phyloP scores from a whole-genome alignment of 129 eudicot genomes.

The Flaveria brownii region DNA sequence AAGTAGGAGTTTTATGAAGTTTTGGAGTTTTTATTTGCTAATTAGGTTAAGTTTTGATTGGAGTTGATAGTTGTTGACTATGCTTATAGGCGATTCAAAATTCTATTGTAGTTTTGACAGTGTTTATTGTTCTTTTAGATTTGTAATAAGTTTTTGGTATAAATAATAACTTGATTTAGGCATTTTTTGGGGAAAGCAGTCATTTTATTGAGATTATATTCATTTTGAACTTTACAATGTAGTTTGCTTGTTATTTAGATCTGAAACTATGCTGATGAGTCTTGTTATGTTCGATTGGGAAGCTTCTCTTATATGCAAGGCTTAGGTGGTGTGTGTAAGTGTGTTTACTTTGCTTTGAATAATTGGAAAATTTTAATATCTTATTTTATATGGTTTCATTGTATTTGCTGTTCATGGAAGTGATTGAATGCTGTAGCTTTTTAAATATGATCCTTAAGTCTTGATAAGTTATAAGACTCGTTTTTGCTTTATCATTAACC shows the following conservation, averaged over 20 bases:
- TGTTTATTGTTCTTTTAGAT: neutral
- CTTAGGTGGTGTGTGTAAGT: neutral
- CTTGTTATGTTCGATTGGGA: conserved; percentile 8
- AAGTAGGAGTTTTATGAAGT: neutral
- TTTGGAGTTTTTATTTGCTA: neutral
- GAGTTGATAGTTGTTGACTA: neutral
- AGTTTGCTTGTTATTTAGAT: conserved; percentile 14
- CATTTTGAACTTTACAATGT: conserved; percentile 6
- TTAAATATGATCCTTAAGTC: neutral
- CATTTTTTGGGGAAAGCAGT: conserved; percentile 5
- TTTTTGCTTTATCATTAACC: neutral
- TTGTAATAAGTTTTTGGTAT: neutral
- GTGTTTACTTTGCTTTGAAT: neutral
- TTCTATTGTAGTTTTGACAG: conserved; percentile 6
- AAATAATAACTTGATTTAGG: neutral
- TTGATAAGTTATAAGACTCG: neutral
- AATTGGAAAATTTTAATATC: neutral
- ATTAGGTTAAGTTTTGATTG: conserved; percentile 9
- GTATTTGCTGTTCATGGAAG: neutral
- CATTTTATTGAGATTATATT: neutral
- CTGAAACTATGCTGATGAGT: neutral
- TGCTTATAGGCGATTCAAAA: neutral
- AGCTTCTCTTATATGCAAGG: neutral
- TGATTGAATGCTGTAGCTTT: neutral
- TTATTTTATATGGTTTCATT: neutral